Evolutionary conservation across 1,139 yeast genomes (phyloP).

Genomic region (Yamadazyma buinensis): DNA sequence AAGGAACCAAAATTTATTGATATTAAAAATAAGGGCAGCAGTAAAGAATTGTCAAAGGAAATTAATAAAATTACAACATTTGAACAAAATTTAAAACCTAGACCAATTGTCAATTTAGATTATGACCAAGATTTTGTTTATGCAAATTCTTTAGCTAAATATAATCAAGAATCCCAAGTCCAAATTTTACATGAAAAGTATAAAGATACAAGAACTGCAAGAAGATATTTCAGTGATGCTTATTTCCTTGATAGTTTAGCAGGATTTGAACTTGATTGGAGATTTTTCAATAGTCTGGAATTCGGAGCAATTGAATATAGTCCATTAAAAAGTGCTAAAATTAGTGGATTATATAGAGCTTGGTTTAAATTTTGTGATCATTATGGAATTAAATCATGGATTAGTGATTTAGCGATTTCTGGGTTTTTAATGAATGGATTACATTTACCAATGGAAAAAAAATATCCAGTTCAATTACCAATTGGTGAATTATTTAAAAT

Average conservation of each 20-base stretch:
- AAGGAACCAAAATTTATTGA: slow-evolving; percentile 2
- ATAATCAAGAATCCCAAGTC: slow-evolving; percentile 5
- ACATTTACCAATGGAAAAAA: slow-evolving; percentile 51
- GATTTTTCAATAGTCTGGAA: slow-evolving; percentile 36
- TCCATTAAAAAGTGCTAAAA: slow-evolving; percentile 22
- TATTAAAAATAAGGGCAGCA: slow-evolving; percentile 1
- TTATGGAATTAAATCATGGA: slow-evolving; percentile 32
- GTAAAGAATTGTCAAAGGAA: not conserved
- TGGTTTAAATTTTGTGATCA: slow-evolving; percentile 31
- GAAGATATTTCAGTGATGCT: slow-evolving; percentile 54
- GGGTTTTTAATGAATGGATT: slow-evolving; percentile 55
- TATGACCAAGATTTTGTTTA: slow-evolving; percentile 12
- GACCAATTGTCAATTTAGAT: slow-evolving; percentile 5
- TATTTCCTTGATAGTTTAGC: slow-evolving; percentile 25
- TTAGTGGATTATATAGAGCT: slow-evolving; percentile 27
- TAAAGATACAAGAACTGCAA: slow-evolving; percentile 12
- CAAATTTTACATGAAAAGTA: slow-evolving; percentile 9
- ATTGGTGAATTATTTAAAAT: slow-evolving; percentile 38
- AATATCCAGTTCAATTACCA: slow-evolving; percentile 52
- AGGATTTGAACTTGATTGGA: slow-evolving; percentile 36
- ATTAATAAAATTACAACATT: slow-evolving; percentile 6
- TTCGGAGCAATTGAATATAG: slow-evolving; percentile 17
- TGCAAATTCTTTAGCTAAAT: slow-evolving; percentile 2
- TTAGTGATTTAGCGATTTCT: slow-evolving; percentile 48
- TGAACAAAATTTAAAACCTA: slow-evolving; percentile 5